Percentiles rank a stretch among this genome's conserved stretches.
phyloP scores from a whole-genome alignment of 148 eudicot species.

The Chenopodium berlandieri region DNA sequence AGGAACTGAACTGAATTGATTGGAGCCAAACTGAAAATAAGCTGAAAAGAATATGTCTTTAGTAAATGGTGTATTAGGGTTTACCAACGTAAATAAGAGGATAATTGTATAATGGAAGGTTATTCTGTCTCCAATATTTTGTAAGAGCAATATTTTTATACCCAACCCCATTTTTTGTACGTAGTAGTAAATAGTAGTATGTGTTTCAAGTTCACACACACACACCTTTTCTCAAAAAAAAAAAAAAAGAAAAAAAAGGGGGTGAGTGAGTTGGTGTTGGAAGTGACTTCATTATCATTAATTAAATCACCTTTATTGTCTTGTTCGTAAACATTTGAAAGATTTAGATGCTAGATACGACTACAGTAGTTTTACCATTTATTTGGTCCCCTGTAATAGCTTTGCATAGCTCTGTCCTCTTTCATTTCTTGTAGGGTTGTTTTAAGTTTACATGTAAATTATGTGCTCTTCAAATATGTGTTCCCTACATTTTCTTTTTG shows the following conservation, averaged over 20 bases:
- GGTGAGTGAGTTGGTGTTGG: not conserved
- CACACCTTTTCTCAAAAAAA: not conserved
- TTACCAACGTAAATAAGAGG: too few relatives aligned
- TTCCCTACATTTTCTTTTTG: too few relatives aligned
- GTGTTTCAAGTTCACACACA: constrained; percentile 1
- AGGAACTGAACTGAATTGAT: too few relatives aligned
- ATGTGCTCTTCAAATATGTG: too few relatives aligned
- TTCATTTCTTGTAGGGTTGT: not conserved
- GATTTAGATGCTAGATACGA: not conserved
- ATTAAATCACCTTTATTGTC: constrained; percentile 9
- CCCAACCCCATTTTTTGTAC: not conserved
- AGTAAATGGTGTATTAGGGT: too few relatives aligned
- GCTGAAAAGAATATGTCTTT: too few relatives aligned
- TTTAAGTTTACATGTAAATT: not conserved
- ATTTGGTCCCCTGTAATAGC: constrained; percentile 11
- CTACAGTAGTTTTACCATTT: constrained; percentile 8
- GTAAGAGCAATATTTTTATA: not conserved
- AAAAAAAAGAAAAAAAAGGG: not conserved
- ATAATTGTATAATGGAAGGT: too few relatives aligned
- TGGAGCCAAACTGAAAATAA: too few relatives aligned
- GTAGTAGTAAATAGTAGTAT: not conserved
- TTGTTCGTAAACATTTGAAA: not conserved
- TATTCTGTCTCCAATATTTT: too few relatives aligned
- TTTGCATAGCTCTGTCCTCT: not conserved
- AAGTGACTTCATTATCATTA: constrained; percentile 14